Base-by-base conservation (phyloP, 768 basidiomycete genomes). In the Termitomyces sp. region DNA sequence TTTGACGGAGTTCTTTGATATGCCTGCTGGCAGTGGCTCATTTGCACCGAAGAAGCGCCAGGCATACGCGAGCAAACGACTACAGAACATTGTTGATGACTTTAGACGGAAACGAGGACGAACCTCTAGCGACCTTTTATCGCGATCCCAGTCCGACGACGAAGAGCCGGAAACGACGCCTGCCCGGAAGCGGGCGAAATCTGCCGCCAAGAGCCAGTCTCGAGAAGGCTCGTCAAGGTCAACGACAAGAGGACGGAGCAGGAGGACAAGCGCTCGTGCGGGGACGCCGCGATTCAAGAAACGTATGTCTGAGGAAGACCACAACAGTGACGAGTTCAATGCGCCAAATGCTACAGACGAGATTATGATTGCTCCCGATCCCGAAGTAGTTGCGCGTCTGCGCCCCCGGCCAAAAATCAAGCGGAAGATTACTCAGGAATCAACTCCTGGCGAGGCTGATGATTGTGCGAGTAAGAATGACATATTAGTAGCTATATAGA, bases 41-140 rank as follows among this genome's bases (percentile, higher is more conserved):
- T 76, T 80, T 63, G 92, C 85, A 5, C 94, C 94, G 1, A 79
- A 88, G 40, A 84, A 87, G 65, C 81, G 89, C 37, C 87, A 90
- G 61, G 89, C 85, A 4, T 95, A 95, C 62, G 73, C 87, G 3
- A 91, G 89, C 68, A 95, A 92, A 70, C 82, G 94, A 8, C 72
- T 97, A 56, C 91, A 96, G 67, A 80, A 92, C 66, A 88, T 93
- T 9, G 86, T 94, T n/a, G 77, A 82, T 27, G 89, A 90, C 57
- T 91, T 88, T 66, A 79, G 90, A 54, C 87, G 83, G 66, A 84
- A 82, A 67, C 73, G 74, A 57, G 73, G 65, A 59, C 63, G 67
- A 56, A 63, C 61, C 3, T 68, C 72, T 5, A 45, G 65, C 10
- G 62, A 62, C 1, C 52, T 65, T 7, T 63, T 64, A 19, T 34